Evolutionary conservation across 352 stramenopile genomes (phyloP), one percentile per base, ranked within the genome.

Genomic region (Pythium chondricola): DNA sequence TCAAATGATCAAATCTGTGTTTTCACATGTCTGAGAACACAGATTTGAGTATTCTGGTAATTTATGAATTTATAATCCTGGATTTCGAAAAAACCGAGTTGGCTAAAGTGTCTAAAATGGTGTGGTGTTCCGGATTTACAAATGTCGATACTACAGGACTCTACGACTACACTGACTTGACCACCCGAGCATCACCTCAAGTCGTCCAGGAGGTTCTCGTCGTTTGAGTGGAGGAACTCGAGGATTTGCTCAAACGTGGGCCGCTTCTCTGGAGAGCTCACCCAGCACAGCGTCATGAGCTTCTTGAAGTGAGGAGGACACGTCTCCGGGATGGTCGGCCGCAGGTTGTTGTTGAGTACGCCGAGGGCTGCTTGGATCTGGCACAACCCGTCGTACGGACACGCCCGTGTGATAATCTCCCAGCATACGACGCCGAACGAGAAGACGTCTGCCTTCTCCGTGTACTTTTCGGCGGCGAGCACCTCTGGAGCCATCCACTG

Each of bases 301-400:
- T 86, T 78, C 66, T 88, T 85, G 56, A 93, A 84, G 50, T 91
- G 48, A 2, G 72, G 71, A 24, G 82, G 79, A 31, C 82, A 93
- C 14, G 75, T 61, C n/a, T 68, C 54, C 7, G 82, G 82, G 59
- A 93, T 84, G 51, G 69, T 88, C 7, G 82, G 82, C n/a, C 82
- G 77, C 48, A 93, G 49, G 36, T 90, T 90, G 65, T 93, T 89
- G 66, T 91, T 93, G 21, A 93, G 67, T 33, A 93, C 82, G 13
- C 82, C 84, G 10, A 95, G 68, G 4, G 85, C 85, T 4, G 80
- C 78, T 56, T 95, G 83, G 45, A 97, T 95, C 49, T 95, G 88
- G 20, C 86, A 85, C 46, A 97, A 64, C 3, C 85, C 91, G 36
- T 96, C 84, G 56, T 97, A 97, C 13, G 90, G 90, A 66, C 93